These are phyloP conservation scores for Xylariomycetidae sp. DNA, from an alignment of 2,329 filamentous ascomycete species.

Conservation along the genomic window DNA sequence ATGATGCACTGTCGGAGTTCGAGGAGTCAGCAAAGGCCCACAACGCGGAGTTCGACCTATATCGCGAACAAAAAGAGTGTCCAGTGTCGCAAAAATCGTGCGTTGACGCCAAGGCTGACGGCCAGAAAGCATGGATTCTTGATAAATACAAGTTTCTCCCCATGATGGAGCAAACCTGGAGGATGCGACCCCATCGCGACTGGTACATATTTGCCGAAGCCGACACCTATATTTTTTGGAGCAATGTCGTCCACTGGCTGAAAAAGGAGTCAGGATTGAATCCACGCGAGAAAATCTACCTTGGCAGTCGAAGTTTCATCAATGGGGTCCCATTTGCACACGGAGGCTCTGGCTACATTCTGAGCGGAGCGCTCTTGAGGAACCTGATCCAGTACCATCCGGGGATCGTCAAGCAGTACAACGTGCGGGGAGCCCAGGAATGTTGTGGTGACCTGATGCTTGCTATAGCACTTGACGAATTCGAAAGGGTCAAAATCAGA, in stretches of 20 bases:
- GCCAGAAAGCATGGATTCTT: conserved; percentile 41
- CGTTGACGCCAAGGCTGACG: conserved; percentile 24
- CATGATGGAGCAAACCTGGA: conserved; percentile 51
- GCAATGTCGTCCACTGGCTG: conserved; percentile 46
- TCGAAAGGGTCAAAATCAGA: conserved; percentile 34
- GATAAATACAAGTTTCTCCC: conserved; percentile 59
- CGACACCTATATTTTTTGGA: conserved; percentile 53
- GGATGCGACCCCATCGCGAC: conserved; percentile 43
- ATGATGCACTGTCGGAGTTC: conserved; percentile 32
- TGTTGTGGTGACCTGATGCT: conserved; percentile 50
- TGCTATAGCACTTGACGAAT: conserved; percentile 41
- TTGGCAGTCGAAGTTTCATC: conserved; percentile 45
- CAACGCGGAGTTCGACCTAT: conserved; percentile 39
- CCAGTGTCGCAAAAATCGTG: conserved; percentile 41
- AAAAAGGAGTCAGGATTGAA: conserved; percentile 33
- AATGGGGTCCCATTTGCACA: conserved; percentile 45
- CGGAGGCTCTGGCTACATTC: conserved; percentile 50
- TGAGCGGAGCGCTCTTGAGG: conserved; percentile 47
- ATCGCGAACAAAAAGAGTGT: conserved; percentile 39
- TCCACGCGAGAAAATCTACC: conserved; percentile 38
- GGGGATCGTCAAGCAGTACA: conserved; percentile 40
- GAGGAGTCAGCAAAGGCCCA: conserved; percentile 31
- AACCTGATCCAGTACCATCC: conserved; percentile 38
- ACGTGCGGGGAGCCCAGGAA: conserved; percentile 35
- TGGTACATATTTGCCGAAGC: conserved; percentile 58